phyloP scores from a whole-genome alignment of 345 rosid species.

The Lenwebbia sp. region DNA sequence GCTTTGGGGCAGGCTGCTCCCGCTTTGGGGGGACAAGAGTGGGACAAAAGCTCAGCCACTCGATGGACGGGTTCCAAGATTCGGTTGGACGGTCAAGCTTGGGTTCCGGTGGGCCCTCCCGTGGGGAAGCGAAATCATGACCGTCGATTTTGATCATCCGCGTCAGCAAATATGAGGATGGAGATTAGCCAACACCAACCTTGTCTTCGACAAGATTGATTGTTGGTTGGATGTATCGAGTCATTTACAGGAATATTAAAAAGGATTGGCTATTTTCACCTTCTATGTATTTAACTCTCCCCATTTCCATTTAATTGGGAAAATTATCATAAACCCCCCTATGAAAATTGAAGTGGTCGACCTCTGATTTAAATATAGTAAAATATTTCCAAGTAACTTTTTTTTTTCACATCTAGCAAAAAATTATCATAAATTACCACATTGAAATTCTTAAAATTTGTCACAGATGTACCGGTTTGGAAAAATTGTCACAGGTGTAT shows the following conservation, averaged over 20 bases:
- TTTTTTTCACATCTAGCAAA: neutral
- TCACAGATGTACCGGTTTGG: no score
- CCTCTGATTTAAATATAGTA: neutral
- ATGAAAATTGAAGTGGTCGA: neutral
- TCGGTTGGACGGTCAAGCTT: neutral
- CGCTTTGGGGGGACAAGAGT: conserved; percentile 52
- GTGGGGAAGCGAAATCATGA: neutral
- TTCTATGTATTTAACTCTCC: neutral
- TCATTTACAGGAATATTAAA: neutral
- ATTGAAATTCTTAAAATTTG: no score
- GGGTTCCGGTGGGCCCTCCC: neutral
- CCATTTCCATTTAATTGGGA: neutral
- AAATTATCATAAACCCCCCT: neutral
- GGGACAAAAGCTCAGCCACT: conserved; percentile 32
- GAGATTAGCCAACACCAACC: neutral
- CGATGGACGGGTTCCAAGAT: neutral
- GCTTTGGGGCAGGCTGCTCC: conserved; percentile 56
- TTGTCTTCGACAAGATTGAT: neutral
- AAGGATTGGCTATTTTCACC: neutral
- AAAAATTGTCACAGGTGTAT: no score
- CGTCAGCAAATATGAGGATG: neutral
- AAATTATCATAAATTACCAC: no score
- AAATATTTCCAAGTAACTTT: neutral
- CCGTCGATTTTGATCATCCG: neutral
- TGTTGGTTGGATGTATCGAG: neutral